These are phyloP conservation scores for Leucocoprinus sp. DNA, from an alignment of 768 basidiomycete genomes.

Conservation along the genomic window DNA sequence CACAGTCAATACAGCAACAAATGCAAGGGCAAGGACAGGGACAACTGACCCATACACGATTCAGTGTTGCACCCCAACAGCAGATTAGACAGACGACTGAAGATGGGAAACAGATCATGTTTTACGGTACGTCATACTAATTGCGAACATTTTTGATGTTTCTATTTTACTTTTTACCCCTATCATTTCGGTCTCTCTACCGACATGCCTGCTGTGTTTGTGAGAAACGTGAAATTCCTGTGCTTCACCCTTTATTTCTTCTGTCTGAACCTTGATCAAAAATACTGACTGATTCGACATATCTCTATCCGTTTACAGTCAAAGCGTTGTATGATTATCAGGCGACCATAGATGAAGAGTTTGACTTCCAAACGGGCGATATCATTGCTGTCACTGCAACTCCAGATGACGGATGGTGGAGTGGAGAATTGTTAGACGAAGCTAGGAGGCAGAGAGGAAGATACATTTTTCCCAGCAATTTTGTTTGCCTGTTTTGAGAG, in stretches of 20 bases:
- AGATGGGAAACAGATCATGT: constrained; percentile 73
- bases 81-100: constrained; percentile 64
- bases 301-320: constrained; percentile 34
- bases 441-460: constrained; percentile 59
- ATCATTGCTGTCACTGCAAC: constrained; percentile 93
- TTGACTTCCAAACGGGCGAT: constrained; percentile 92
- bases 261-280: background rate
- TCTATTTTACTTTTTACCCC: background rate
- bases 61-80: constrained; percentile 1
- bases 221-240: background rate
- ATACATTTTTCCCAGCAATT: constrained; percentile 85
- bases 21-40: constrained; percentile 1
- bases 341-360: constrained; percentile 86
- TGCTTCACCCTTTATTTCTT: background rate
- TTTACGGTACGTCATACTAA: constrained; percentile 64
- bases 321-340: constrained; percentile 85
- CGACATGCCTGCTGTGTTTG: background rate
- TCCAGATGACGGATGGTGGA: constrained; percentile 98
- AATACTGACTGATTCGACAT: constrained; percentile 6
- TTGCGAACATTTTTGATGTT: constrained; percentile 2
- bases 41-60: background rate
- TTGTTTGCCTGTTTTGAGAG: constrained; percentile 68
- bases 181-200: background rate
- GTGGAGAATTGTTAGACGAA: constrained; percentile 79
- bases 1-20: background rate